Conservation (phyloP, 768 basidiomycete species). For the Phylloporus rhodoxanthus region DNA sequence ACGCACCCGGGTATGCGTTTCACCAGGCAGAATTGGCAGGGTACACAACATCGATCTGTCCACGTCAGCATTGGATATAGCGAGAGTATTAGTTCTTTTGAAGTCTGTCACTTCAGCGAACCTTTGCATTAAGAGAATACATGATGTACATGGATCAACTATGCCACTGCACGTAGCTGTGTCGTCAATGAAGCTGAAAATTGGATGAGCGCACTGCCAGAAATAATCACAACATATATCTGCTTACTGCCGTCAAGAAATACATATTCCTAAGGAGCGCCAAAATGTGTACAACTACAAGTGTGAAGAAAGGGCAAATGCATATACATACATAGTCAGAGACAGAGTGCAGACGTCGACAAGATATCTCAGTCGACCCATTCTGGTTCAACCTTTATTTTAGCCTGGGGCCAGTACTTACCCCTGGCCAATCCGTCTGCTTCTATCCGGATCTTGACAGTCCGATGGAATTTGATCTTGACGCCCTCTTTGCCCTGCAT, state of each 20-base stretch:
- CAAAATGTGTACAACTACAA: background rate
- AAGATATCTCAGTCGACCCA: constrained; percentile 35
- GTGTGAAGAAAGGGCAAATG: background rate
- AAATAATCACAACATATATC: background rate
- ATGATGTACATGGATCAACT: too few relatives aligned
- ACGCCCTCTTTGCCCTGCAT: constrained; percentile 32
- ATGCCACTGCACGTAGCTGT: too few relatives aligned
- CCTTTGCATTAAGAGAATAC: too few relatives aligned
- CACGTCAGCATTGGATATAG: too few relatives aligned
- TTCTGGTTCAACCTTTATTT: constrained; percentile 31
- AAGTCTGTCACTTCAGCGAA: too few relatives aligned
- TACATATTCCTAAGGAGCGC: too few relatives aligned
- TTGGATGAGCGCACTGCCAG: background rate
- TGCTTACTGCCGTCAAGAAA: too few relatives aligned
- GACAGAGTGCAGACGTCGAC: background rate
- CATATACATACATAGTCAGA: background rate
- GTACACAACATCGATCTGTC: too few relatives aligned
- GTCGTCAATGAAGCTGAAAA: too few relatives aligned
- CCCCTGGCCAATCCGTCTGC: constrained; percentile 32
- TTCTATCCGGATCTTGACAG: constrained; percentile 48
- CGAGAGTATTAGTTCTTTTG: too few relatives aligned
- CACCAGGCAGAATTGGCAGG: background rate
- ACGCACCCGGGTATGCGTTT: background rate
- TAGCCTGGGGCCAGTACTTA: constrained; percentile 39
- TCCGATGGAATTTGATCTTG: constrained; percentile 43